Base-by-base conservation (phyloP, 176 grass and related monocot species). In the Triticum urartu region DNA sequence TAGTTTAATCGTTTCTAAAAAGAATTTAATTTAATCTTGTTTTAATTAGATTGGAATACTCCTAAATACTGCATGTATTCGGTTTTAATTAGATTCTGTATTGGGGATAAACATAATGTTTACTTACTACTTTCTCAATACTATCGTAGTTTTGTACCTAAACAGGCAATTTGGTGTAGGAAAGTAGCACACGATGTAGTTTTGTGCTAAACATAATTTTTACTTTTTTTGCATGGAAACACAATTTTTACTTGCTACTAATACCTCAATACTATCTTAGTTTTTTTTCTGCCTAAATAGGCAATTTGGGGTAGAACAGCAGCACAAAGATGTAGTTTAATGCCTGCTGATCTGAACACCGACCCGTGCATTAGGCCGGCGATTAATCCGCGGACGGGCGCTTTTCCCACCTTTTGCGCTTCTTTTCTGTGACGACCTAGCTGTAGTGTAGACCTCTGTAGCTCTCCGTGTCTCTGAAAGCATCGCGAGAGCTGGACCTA, bases 391-490 rank as follows among this genome's bases (percentile, higher is more conserved):
- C 42, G 39, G 5, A 75, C 81, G 80, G 54, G 36, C 5, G 68
- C 48, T 32, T 50, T 85, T 75, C 40, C 14, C 14, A 18, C 74
- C 39, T 72, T 82, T 88, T 88, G 17, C 17, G 36, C 81, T 81
- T 64, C 77, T 88, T 91, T 91, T 71, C 70, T 69, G 89, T 85
- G 86, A 85, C 72, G 15, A 22, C 15, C 65, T 58, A 73, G 22
- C 25, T 50, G 40, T 81, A 67, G 35, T 48, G 39, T 81, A 67
- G 35, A 52, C 60, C 39, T 79, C 45, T 58, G 75, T 38, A 60
- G 59, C 80, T 91, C 68, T 80, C 80, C 60, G 76, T 82, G 84
- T 74, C 30, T 43, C n/a, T 15, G 35, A 81, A 75, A 77, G 78
- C 35, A 11, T 81, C 25, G 21, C 88, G 76, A 34, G 78, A 82